Base-by-base conservation (phyloP, 805 yeast species). In the Yamadazyma laniorum region DNA sequence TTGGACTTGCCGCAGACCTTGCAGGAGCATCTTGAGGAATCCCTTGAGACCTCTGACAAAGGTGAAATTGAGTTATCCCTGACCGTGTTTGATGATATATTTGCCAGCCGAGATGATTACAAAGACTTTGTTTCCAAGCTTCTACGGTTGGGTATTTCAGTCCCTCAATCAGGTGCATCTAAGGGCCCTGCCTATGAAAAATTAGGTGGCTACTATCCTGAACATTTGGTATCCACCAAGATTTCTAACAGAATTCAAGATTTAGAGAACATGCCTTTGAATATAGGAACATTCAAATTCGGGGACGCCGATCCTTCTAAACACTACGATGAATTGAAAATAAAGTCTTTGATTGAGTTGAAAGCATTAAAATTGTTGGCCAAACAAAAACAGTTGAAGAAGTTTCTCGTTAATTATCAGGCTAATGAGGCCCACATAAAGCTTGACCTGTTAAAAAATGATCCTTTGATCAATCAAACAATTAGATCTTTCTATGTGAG, bases 381-480 rank as follows among this genome's bases (percentile, higher is more conserved):
- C 1, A 77, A 80, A 48, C 95, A 85, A 55, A 85, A 85, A 53
- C 78, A 77, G 40, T 48, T 84, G 35, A 80, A 87, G 55, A 82
- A 80, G 52, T 72, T 69, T 44, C 55, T 85, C 16, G 58, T 84
- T n/a, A 61, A 69, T 19, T 67, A 69, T 30, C 69, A 73, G 27
- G 75, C 82, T 8, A 67, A 73, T 27, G 75, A 73, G 51, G 74
- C 83, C 5, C 82, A 82, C 50, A 74, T 75, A 46, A 65, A 67
- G 36, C 70, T 74, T 42, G 75, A 77, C 5, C 61, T 64, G 26
- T 59, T 83, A 40, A 72, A 72, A 35, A 67, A 70, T 32, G 71
- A 77, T 39, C 74, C 85, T 4, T 66, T 75, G 34, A 74, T 82
- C 2, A 66, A 76, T 49, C 80, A 84, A 30, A 85, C 87, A 35